A percentile compares a stretch with the other conserved stretches of the same genome.
These are phyloP conservation scores for Potentilla sterilis DNA, from an alignment of 306 rosid species.

Conservation along the genomic window DNA sequence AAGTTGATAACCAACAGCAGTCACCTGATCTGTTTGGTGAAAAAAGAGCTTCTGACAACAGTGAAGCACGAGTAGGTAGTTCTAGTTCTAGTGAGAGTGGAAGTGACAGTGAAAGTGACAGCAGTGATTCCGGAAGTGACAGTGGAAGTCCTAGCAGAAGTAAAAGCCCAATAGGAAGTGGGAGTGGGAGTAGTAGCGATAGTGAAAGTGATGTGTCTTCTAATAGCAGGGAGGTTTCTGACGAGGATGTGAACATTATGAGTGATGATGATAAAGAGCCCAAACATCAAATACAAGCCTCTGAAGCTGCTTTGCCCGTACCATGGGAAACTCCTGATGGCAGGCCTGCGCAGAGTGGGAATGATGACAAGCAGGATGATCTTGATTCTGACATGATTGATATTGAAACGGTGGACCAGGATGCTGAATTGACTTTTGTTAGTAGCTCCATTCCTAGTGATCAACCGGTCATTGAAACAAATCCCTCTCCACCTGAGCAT, in stretches of 20 bases:
- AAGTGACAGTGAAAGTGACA: slow-evolving; percentile 89
- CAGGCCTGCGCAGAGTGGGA: slow-evolving; percentile 41
- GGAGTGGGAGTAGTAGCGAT: slow-evolving; percentile 86
- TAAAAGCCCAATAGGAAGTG: slow-evolving; percentile 66
- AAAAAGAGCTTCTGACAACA: slow-evolving; percentile 59
- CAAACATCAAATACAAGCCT: slow-evolving; percentile 49
- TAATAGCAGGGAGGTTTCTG: slow-evolving; percentile 87
- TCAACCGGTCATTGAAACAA: slow-evolving; percentile 40
- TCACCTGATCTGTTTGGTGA: slow-evolving; percentile 61
- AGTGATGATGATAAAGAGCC: slow-evolving; percentile 94
- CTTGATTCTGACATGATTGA: slow-evolving; percentile 66
- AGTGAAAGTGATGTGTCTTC: slow-evolving; percentile 91
- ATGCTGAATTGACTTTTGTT: slow-evolving; percentile 38
- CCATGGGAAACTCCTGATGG: slow-evolving; percentile 58
- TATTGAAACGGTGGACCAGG: slow-evolving; percentile 61
- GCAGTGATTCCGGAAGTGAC: slow-evolving; percentile 83
- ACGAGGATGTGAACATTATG: slow-evolving; percentile 95
- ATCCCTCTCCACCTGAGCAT: slow-evolving; percentile 45
- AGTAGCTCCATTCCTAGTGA: slow-evolving; percentile 33
- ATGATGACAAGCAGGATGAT: slow-evolving; percentile 67
- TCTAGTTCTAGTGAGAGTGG: slow-evolving; percentile 64
- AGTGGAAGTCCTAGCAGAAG: slow-evolving; percentile 88
- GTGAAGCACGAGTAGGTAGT: slow-evolving; percentile 70
- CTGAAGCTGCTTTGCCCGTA: slow-evolving; percentile 45
- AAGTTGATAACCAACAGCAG: slow-evolving; percentile 48